Evolutionary conservation across 2,329 filamentous ascomycete genomes (phyloP), one percentile per base, ranked within the genome.

Genomic region (Paracoccidioides brasiliensis): DNA sequence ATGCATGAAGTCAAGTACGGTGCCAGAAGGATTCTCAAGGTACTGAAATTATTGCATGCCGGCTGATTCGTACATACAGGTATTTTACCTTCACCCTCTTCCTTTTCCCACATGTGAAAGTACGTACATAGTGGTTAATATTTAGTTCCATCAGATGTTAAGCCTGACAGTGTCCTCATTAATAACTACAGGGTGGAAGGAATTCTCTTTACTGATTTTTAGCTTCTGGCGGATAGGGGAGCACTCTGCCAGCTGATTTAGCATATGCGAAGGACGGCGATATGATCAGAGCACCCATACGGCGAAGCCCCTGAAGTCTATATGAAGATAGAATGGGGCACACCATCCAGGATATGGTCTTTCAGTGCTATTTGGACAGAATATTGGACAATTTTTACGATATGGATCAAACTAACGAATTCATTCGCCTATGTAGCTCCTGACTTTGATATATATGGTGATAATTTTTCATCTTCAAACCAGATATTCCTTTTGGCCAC

Each of bases 321-420:
- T 15, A 55, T 64, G 12, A 46, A 54, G 38, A 56, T 65, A 7
- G n/a, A 43, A 33, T 66, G 64, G 64, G 56, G 59, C 37, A 62
- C 65, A n/a, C 22, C 57, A 35, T 60, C 62, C 38, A 63, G 67
- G 45, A 66, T 66, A 41, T 67, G 61, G 64, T 64, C 61, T 12
- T 65, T 65, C 57, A 59, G 61, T 7, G 57, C 60, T 22, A 22
- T 22, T 1, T 22, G 22, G 22, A 3, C 30, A 35, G 1, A 48
- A 48, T 35, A 48, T 48, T 48, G 45, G 45, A 35, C 45, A 15
- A 5, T 28, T n/a, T 48, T 9, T 48, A 30, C 45, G 7, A 48
- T 35, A 15, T 9, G 28, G 45, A 35, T 15, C 8, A 14, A 37
- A 48, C 45, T 48, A 48, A 48, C 8, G 10, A 5, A 8, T 15